A percentile compares a stretch with the other conserved stretches of the same genome.
Evolutionary conservation across 192 early-diverging fungal species (phyloP).

Genomic region (Backusella circina): DNA sequence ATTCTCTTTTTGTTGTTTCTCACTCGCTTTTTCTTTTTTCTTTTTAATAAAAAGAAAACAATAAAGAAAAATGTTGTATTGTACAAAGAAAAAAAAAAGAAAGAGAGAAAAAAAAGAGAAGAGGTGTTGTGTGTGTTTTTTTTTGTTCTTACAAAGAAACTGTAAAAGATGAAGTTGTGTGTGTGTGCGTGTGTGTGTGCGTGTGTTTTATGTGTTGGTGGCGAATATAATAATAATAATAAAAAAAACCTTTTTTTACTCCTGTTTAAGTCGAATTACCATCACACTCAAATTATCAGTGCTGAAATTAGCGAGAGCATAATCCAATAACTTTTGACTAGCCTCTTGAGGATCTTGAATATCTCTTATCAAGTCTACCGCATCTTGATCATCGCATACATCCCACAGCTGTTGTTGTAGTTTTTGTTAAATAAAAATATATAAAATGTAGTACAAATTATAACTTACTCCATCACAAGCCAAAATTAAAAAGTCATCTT

Average conservation of each 20-base stretch:
- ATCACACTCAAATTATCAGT: slow-evolving; percentile 95
- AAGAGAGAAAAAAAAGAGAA: background rate
- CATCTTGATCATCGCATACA: slow-evolving; percentile 93
- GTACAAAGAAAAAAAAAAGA: background rate
- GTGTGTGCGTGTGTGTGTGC: background rate
- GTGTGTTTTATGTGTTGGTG: background rate
- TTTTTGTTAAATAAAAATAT: background rate
- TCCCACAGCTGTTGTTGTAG: slow-evolving; percentile 91
- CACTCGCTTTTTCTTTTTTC: background rate
- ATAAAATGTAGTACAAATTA: background rate
- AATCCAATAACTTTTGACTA: slow-evolving; percentile 71
- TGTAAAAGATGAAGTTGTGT: background rate
- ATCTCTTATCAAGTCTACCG: slow-evolving; percentile 83
- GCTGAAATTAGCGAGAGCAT: slow-evolving; percentile 89
- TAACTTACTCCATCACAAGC: slow-evolving; percentile 93
- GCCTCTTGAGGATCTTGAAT: slow-evolving; percentile 73
- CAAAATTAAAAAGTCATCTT: slow-evolving; percentile 84
- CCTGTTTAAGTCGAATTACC: slow-evolving; percentile 59
- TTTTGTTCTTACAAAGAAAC: too few species aligned
- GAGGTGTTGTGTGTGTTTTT: background rate
- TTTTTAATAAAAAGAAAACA: background rate
- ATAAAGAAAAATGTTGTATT: background rate
- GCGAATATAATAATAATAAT: background rate
- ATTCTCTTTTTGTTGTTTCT: too few species aligned
- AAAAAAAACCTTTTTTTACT: background rate